Conservation (phyloP, 441 rosid genomes). For the Gossypium schwendimanii region DNA sequence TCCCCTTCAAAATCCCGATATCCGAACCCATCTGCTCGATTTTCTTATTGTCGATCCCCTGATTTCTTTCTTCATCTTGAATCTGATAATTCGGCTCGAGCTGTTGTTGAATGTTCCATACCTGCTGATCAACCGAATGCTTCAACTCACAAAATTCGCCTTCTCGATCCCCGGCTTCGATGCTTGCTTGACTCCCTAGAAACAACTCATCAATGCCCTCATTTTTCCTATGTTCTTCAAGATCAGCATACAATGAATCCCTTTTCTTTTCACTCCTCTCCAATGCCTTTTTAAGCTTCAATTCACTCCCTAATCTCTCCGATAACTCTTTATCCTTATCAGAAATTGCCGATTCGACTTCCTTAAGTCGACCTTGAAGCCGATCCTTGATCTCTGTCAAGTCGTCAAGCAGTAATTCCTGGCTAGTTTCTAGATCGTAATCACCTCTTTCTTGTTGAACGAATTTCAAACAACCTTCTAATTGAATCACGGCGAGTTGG, state of each 20-base stretch:
- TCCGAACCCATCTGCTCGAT: conserved; percentile 57
- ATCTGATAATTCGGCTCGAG: conserved; percentile 42
- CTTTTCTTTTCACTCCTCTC: conserved; percentile 49
- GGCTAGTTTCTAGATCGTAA: conserved; percentile 39
- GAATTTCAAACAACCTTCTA: conserved; percentile 64
- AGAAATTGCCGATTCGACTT: conserved; percentile 53
- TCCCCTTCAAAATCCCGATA: conserved; percentile 57
- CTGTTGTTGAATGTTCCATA: conserved; percentile 59
- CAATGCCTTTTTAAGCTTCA: conserved; percentile 48
- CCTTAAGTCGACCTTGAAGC: conserved; percentile 56
- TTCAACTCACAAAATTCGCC: conserved; percentile 55
- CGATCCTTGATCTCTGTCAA: conserved; percentile 62
- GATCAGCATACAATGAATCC: conserved; percentile 44
- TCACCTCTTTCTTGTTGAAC: conserved; percentile 59
- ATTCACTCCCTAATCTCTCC: conserved; percentile 44
- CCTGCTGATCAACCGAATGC: conserved; percentile 65
- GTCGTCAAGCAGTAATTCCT: conserved; percentile 51
- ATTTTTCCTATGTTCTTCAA: conserved; percentile 28
- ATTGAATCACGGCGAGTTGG: conserved; percentile 68
- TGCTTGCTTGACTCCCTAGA: conserved; percentile 10
- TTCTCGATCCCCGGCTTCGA: conserved; percentile 27
- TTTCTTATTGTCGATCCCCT: conserved; percentile 23
- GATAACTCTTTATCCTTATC: conserved; percentile 63
- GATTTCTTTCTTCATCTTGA: conserved; percentile 24
- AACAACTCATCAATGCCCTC: conserved; percentile 25